Evolutionary conservation across 345 rosid species (phyloP), one percentile per base, ranked within the genome.

Genomic region (Viola odorata): DNA sequence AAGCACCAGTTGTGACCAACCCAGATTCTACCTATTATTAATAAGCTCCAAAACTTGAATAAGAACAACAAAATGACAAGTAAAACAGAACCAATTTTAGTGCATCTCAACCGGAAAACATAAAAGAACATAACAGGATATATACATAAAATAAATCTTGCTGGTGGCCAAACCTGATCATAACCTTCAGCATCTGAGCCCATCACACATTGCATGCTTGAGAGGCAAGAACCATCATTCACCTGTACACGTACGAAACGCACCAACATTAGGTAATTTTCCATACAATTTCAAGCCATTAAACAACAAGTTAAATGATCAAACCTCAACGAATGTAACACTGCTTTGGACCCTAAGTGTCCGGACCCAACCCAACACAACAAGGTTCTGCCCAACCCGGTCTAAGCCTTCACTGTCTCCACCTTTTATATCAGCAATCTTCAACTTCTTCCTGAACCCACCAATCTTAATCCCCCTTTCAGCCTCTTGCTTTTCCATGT

Each of bases 161-260:
- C 56, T 15, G 11, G 58, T 0, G 44, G 44, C 15, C 7, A 59
- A 78, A 94, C 97, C 95, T 90, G 92, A 80, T 90, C 92, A 67
- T 84, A 84, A 14, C 99, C 97, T 48, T 90, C 88, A 14, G 87
- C 88, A n/a, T 90, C 91, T 2, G 80, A 67, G 55, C 69, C 79
- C 86, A 94, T 60, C 56, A 90, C 97, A 61, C 97, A 90, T 94
- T 94, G 99, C 96, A 94, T 82, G 58, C 85, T 94, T 1, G 97
- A 88, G 57, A 94, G 77, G 75, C 96, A 90, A 1, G 99, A 90
- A 44, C 99, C 96, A 73, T 94, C 99, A 60, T 90, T 94, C 60
- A 94, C 80, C 99, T 89, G 17, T 32, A 40, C 37, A 37, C 40
- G 57, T 49, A 12, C 47, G 12, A 39, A 2, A 38, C 11, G 13